Evolutionary conservation across 495 filamentous ascomycete genomes (phyloP), one percentile per base, ranked within the genome.

Genomic region (Aspergillus asperescens): DNA sequence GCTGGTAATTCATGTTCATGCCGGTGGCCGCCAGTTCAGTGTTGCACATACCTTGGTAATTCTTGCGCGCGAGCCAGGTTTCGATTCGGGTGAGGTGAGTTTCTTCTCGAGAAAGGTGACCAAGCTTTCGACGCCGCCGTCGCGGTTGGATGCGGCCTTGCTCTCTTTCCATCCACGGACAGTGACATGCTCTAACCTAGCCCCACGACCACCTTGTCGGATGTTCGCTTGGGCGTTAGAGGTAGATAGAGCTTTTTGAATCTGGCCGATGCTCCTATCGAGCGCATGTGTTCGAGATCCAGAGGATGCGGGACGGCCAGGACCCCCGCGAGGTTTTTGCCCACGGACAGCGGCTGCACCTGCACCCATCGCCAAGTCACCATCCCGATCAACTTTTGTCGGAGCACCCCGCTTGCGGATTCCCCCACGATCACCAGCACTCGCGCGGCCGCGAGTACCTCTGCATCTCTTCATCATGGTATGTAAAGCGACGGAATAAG

Each of bases 101-200:
- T 92, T 93, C 63, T 85, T 80, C 73, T 96, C 90, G 50, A 96
- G 76, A 69, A 92, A 97, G 43, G 72, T 74, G 40, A 91, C 66
- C 27, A 95, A 76, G 46, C 79, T 78, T 56, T 81, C 79, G 25
- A 87, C 68, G 42, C 88, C 88, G 13, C 86, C 87, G 49, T 89
- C 89, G 19, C 73, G 64, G 59, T 88, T 86, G 16, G 64, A 68
- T 5, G 81, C 76, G 3, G 82, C 88, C 60, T 89, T 93, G 76
- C 87, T 95, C 15, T 83, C 68, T 55, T 79, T 82, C 74, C 90
- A 84, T 35, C 90, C 90, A 28, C 72, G 73, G 42, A 95, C 75
- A 48, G 70, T 79, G 32, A 90, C 66, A 3, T 65, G 59, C 38
- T 69, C 66, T 39, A 68, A 49, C 20, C 54, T 50, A 38, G 50